phyloP scores from a whole-genome alignment of 495 filamentous ascomycete species.

The Trichoderma reesei region DNA sequence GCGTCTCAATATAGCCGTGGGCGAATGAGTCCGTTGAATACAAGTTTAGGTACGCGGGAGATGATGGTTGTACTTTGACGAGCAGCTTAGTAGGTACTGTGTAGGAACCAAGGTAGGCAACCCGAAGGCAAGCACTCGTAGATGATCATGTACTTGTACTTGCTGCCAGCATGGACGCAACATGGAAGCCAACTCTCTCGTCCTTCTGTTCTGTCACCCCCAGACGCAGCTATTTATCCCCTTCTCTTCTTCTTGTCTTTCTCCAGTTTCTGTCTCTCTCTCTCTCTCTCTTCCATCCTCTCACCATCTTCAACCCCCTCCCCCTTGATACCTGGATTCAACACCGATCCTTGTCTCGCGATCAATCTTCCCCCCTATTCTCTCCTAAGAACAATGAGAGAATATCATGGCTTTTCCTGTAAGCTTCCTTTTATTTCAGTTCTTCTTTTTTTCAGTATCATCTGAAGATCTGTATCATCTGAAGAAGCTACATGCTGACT shows the following conservation, averaged over 20 bases:
- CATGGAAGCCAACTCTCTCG: not conserved
- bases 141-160: too few species aligned
- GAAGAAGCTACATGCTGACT: not conserved
- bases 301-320: not conserved
- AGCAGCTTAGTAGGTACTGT: not conserved
- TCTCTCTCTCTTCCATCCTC: not conserved
- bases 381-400: conserved; percentile 38
- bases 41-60: not conserved
- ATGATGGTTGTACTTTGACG: not conserved
- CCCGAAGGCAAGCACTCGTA: too few species aligned
- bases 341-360: not conserved
- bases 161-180: too few species aligned
- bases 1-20: not conserved
- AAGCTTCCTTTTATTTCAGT: not conserved
- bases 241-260: not conserved
- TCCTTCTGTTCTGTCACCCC: not conserved
- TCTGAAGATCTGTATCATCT: not conserved
- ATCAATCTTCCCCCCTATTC: not conserved
- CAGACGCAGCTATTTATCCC: not conserved
- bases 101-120: too few species aligned
- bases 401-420: conserved; percentile 54
- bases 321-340: conserved; percentile 9
- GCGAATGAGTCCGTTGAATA: not conserved
- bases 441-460: too few species aligned
- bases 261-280: conserved; percentile 10